Percentiles rank a stretch among this genome's conserved stretches.
These are phyloP conservation scores for Musa acuminata DNA, from an alignment of 176 grass and related monocot genomes.

Conservation along the genomic window DNA sequence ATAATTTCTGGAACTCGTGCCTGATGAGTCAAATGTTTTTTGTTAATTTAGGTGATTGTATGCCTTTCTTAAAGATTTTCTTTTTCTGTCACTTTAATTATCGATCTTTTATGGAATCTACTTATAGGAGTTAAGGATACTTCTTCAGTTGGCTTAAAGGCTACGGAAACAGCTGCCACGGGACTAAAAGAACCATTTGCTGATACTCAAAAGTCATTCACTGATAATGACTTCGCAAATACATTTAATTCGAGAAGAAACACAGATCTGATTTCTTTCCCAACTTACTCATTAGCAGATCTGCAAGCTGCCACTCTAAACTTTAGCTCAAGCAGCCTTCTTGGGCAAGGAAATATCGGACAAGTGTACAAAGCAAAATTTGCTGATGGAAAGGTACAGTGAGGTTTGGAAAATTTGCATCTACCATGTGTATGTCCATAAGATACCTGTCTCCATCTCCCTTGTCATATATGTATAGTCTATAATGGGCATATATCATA, in stretches of 20 bases:
- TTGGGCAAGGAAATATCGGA: conserved; percentile 63
- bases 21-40: background rate
- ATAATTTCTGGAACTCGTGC: background rate
- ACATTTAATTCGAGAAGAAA: conserved; percentile 50
- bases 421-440: background rate
- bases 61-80: background rate
- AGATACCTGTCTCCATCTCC: background rate
- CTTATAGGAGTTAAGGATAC: conserved; percentile 23
- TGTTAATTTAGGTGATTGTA: background rate
- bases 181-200: conserved; percentile 29
- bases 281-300: conserved; percentile 53
- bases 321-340: conserved; percentile 49
- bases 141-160: conserved; percentile 46
- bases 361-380: conserved; percentile 87
- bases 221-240: conserved; percentile 56
- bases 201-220: conserved; percentile 39
- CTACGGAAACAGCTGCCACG: conserved; percentile 38
- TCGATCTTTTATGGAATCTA: conserved; percentile 10
- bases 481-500: too few species aligned
- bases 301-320: conserved; percentile 56
- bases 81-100: background rate
- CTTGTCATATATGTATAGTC: too few species aligned
- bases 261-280: conserved; percentile 37
- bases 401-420: background rate
- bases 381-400: conserved; percentile 56